A percentile compares a stretch with the other conserved stretches of the same genome.
These are phyloP conservation scores for Trichophyton rubrum DNA, from an alignment of 2,329 filamentous ascomycete species.

Conservation along the genomic window DNA sequence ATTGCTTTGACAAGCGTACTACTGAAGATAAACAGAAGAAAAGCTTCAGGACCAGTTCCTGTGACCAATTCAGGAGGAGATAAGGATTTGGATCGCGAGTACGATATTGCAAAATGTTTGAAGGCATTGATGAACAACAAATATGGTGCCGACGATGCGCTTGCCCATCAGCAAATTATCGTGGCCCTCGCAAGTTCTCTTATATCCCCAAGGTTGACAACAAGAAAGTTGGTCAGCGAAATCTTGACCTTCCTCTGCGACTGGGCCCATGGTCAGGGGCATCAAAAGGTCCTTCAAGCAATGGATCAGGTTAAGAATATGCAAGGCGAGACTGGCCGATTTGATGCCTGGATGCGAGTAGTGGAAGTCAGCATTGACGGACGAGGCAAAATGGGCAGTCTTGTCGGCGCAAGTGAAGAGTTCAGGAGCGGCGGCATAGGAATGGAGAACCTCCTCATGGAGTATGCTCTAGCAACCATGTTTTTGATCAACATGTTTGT, in stretches of 20 bases:
- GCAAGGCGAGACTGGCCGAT: slow-evolving; percentile 83
- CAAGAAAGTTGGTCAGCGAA: slow-evolving; percentile 88
- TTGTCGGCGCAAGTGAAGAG: slow-evolving; percentile 93
- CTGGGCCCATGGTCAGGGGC: slow-evolving; percentile 79
- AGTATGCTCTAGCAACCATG: slow-evolving; percentile 90
- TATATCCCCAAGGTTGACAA: slow-evolving; percentile 78
- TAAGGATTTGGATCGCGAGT: slow-evolving; percentile 78
- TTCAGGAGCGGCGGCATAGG: slow-evolving; percentile 90
- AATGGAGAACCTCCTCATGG: slow-evolving; percentile 98
- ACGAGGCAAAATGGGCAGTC: slow-evolving; percentile 94
- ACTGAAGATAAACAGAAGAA: slow-evolving; percentile 82
- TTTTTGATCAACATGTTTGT: slow-evolving; percentile 95
- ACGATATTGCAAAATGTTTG: slow-evolving; percentile 94
- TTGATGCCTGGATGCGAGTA: slow-evolving; percentile 97
- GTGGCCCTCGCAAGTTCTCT: slow-evolving; percentile 76
- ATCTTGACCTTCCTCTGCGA: slow-evolving; percentile 93
- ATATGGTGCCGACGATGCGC: slow-evolving; percentile 90
- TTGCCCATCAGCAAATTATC: slow-evolving; percentile 79
- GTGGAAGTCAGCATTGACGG: slow-evolving; percentile 96
- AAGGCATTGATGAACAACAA: slow-evolving; percentile 99
- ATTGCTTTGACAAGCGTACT: slow-evolving; percentile 90
- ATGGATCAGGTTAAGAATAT: slow-evolving; percentile 82
- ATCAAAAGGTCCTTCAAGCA: slow-evolving; percentile 84
- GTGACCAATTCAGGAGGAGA: slow-evolving; percentile 50
- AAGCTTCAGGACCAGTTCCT: slow-evolving; percentile 57